Evolutionary conservation across 768 basidiomycete genomes (phyloP).

Genomic region (Gloeopeniophorella convolvens): DNA sequence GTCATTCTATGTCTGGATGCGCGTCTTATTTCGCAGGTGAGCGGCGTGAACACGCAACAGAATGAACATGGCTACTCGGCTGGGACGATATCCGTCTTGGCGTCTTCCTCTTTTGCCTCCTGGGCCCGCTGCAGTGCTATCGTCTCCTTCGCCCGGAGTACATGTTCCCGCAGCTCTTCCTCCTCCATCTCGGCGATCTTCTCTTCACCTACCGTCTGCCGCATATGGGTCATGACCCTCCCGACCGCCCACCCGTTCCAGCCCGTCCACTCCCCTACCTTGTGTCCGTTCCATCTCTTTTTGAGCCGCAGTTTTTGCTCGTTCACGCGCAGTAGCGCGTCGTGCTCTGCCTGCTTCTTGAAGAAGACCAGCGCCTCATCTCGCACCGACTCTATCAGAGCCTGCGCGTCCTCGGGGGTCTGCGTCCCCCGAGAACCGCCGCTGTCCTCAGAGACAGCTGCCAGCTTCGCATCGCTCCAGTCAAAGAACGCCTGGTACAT

Average conservation of each 20-base stretch:
- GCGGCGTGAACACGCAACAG: too few relatives aligned
- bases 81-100: not conserved
- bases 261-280: conserved; percentile 49
- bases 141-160: conserved; percentile 11
- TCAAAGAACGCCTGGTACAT: conserved; percentile 57
- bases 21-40: not conserved
- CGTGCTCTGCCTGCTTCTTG: conserved; percentile 43
- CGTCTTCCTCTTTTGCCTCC: not conserved
- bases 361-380: conserved; percentile 48
- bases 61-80: too few relatives aligned
- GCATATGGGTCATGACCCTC: conserved; percentile 45
- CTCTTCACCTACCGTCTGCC: conserved; percentile 39
- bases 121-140: not conserved
- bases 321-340: conserved; percentile 30
- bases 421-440: not conserved
- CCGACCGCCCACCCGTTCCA: conserved; percentile 43
- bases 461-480: conserved; percentile 23
- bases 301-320: conserved; percentile 32
- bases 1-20: not conserved
- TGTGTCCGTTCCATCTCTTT: conserved; percentile 41
- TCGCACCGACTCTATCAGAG: conserved; percentile 11
- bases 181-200: conserved; percentile 28
- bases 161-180: conserved; percentile 14
- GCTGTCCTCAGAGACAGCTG: not conserved
- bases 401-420: not conserved